Conservation (phyloP, 2,329 filamentous ascomycete genomes). For the Colletotrichum sp. region DNA sequence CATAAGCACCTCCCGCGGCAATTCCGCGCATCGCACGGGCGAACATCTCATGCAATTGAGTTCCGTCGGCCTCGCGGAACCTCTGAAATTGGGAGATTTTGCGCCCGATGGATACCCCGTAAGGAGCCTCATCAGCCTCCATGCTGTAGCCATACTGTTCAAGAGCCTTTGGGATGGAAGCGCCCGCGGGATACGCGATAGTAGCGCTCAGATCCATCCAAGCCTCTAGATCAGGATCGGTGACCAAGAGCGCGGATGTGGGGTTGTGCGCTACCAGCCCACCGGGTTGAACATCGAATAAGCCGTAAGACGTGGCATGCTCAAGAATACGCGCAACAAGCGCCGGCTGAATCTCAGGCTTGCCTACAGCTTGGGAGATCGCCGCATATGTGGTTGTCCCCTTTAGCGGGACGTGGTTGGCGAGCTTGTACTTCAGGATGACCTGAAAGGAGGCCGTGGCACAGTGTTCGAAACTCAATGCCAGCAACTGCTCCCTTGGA, state of each 20-base stretch:
- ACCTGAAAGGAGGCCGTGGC: not conserved
- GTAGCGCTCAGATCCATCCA: conserved; percentile 2
- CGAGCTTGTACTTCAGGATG: not conserved
- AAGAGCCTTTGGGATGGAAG: not conserved
- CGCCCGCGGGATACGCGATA: not conserved
- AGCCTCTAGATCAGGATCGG: not conserved
- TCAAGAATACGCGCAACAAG: not conserved
- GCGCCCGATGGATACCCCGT: not conserved
- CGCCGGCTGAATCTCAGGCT: not conserved
- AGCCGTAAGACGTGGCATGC: not conserved
- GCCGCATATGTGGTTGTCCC: not conserved
- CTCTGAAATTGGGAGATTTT: not conserved
- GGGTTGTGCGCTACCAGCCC: not conserved
- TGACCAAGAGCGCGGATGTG: not conserved
- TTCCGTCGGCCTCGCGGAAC: not conserved
- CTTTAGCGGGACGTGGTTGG: not conserved
- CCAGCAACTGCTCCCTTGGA: not conserved
- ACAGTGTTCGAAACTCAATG: conserved; percentile 1
- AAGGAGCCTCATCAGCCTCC: not conserved
- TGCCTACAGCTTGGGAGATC: not conserved
- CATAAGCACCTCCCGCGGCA: not conserved
- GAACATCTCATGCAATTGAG: not conserved
- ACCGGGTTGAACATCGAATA: not conserved
- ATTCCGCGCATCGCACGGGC: conserved; percentile 6
- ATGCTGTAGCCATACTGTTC: not conserved